Evolutionary conservation across 78 protist genomes (phyloP), one percentile per base, ranked within the genome.

Genomic region (Dictyostelium capitatum): DNA sequence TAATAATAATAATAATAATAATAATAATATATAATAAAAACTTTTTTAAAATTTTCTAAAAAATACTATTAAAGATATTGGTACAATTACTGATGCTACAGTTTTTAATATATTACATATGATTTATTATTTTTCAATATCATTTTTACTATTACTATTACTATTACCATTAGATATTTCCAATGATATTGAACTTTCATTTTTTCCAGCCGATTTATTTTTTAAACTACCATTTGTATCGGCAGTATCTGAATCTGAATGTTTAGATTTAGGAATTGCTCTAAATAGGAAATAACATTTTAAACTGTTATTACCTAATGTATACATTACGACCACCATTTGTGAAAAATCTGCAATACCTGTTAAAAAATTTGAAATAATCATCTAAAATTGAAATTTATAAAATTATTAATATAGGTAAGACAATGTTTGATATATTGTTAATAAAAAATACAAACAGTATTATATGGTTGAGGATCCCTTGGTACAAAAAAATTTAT

Each of bases 401-500:
- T 23, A 20, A n/a, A 57, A 57, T 0, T 20, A 57, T 23, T 5
- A 57, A 57, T 57, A 8, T 23, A n/a, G n/a, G n/a, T 23, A 57
- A 8, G 7, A 57, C 8, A 57, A 7, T n/a, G 5, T 7, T 59
- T 0, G 8, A 23, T 8, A 59, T 59, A 1, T 0, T 59, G 9
- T 3, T 20, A 57, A 6, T 19, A n/a, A 9, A 57, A 57, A 57
- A 23, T 9, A 57, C 23, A 17, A 3, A 62, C 70, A 62, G 23
- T 32, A 25, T 32, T 62, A 62, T 62, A 62, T 3, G 70, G 70
- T 23, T 62, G 43, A 4, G 70, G 70, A 62, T 62, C 70, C 12
- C 70, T 62, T 62, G 70, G 70, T 62, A 25, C 70, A 62, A 62
- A 62, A 23, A 62, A 62, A 17, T 62, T 62, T 11, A 62, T 62